Evolutionary conservation across 192 early-diverging fungal genomes (phyloP).

Genomic region (Irineochytrium annulatum): DNA sequence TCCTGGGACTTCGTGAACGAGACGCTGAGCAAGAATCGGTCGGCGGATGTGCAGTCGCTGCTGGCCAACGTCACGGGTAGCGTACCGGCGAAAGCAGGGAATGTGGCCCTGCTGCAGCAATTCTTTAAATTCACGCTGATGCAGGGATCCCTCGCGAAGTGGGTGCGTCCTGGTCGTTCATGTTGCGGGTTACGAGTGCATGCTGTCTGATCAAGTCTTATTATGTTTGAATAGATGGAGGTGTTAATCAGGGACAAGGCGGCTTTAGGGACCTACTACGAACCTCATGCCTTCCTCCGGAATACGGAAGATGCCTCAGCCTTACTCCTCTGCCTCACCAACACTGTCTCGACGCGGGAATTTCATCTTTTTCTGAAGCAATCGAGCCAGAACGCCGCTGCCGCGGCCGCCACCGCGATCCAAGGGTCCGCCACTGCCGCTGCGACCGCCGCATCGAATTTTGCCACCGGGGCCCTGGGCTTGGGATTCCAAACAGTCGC

Average conservation of each 20-base stretch:
- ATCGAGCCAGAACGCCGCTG: no score
- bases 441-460: background rate
- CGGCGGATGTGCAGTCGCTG: background rate
- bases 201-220: no score
- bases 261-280: background rate
- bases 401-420: background rate
- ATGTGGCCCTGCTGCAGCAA: background rate
- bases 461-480: background rate
- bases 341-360: background rate
- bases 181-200: no score
- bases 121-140: background rate
- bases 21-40: background rate
- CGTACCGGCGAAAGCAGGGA: background rate
- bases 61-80: background rate
- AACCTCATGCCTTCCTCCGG: background rate
- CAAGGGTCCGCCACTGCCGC: background rate
- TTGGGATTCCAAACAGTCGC: background rate
- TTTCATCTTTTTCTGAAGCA: background rate
- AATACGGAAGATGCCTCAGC: background rate
- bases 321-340: background rate
- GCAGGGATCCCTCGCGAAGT: background rate
- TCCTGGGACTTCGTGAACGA: constrained; percentile 3
- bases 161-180: no score
- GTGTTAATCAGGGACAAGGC: background rate
- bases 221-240: no score